Evolutionary conservation across 2,329 filamentous ascomycete species (phyloP).

Genomic region (Passalora sequoiae): DNA sequence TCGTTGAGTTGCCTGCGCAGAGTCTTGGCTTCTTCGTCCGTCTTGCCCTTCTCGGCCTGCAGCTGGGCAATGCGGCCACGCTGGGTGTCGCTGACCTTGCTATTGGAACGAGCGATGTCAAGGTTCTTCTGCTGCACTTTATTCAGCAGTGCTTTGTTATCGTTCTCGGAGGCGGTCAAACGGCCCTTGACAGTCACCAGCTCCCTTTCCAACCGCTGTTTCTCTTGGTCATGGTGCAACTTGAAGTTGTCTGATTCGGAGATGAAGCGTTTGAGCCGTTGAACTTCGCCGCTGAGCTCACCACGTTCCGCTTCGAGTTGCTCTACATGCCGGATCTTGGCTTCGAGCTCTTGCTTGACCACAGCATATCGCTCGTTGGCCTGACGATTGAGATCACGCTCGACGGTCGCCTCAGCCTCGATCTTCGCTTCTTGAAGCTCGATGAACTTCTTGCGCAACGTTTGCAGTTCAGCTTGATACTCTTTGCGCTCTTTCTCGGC

Average conservation of each 20-base stretch:
- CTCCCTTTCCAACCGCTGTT: slow-evolving; percentile 87
- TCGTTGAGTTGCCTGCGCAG: slow-evolving; percentile 82
- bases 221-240: slow-evolving; percentile 84
- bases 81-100: slow-evolving; percentile 76
- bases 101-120: slow-evolving; percentile 86
- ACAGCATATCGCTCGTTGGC: slow-evolving; percentile 76
- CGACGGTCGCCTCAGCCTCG: slow-evolving; percentile 73
- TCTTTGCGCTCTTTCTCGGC: slow-evolving; percentile 87
- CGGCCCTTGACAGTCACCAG: slow-evolving; percentile 86
- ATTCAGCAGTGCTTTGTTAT: slow-evolving; percentile 90
- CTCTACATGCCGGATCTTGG: slow-evolving; percentile 67
- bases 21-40: slow-evolving; percentile 76
- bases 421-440: slow-evolving; percentile 80
- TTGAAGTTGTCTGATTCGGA: slow-evolving; percentile 85
- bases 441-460: slow-evolving; percentile 74
- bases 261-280: slow-evolving; percentile 80
- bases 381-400: slow-evolving; percentile 70
- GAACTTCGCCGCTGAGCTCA: slow-evolving; percentile 71
- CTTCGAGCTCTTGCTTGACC: slow-evolving; percentile 73
- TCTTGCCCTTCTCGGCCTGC: slow-evolving; percentile 74
- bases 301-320: slow-evolving; percentile 76
- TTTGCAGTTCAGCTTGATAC: slow-evolving; percentile 77
- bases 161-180: slow-evolving; percentile 86
- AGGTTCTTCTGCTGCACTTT: slow-evolving; percentile 96
- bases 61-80: slow-evolving; percentile 69